phyloP scores from a whole-genome alignment of 1,139 yeast species.

The Pneumocystis canis region DNA sequence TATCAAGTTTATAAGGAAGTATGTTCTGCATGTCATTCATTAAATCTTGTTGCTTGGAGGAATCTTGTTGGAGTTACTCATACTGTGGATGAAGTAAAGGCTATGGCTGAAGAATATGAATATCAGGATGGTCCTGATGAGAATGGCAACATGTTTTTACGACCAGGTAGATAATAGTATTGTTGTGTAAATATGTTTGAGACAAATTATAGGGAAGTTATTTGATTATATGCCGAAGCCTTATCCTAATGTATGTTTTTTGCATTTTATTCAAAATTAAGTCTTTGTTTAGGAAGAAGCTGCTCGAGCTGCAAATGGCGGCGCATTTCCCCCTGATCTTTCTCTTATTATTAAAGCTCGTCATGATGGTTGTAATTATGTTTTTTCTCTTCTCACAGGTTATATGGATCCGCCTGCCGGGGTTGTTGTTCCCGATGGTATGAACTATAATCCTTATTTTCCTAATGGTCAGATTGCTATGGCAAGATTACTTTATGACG shows the following conservation, averaged over 20 bases:
- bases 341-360: slow-evolving; percentile 96
- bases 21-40: slow-evolving; percentile 96
- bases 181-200: background rate
- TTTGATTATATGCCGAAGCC: slow-evolving; percentile 94
- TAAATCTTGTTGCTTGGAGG: slow-evolving; percentile 95
- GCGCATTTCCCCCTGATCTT: slow-evolving; percentile 97
- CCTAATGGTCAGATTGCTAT: slow-evolving; percentile 99
- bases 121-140: slow-evolving; percentile 99
- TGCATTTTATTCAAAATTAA: background rate
- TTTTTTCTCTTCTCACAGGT: slow-evolving; percentile 89
- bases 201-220: slow-evolving; percentile 44
- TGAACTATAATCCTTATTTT: slow-evolving; percentile 98
- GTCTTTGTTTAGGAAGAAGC: slow-evolving; percentile 52
- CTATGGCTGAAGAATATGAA: slow-evolving; percentile 90
- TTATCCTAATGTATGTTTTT: slow-evolving; percentile 44
- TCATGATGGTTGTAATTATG: slow-evolving; percentile 95
- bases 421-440: slow-evolving; percentile 77
- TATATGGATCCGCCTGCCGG: slow-evolving; percentile 99
- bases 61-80: slow-evolving; percentile 94
- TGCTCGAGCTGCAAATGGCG: slow-evolving; percentile 98
- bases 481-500: slow-evolving; percentile 97
- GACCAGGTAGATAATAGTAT: slow-evolving; percentile 39
- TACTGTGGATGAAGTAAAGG: slow-evolving; percentile 79
- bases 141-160: slow-evolving; percentile 95
- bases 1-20: slow-evolving; percentile 98